Evolutionary conservation across 2,329 filamentous ascomycete species (phyloP), one percentile per base, ranked within the genome.

Genomic region (Neopestalotiopsis sp.): DNA sequence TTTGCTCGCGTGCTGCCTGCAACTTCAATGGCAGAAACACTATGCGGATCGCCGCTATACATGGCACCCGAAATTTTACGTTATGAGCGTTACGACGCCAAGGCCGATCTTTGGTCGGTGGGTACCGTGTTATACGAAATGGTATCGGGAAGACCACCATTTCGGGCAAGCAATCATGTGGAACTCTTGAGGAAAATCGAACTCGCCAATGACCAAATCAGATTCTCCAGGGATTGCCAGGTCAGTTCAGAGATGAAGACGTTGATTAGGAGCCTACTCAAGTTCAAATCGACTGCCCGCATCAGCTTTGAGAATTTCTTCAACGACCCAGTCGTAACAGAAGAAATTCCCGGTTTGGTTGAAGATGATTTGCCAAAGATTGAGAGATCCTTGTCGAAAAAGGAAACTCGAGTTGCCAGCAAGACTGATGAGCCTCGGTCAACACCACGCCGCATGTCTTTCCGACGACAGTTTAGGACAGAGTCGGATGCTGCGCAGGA

Each of bases 11-110:
- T 97, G 67, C 84, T 99, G 63, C 95, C 96, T 1, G 91, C 93
- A 7, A 97, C 95, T 0, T 95, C 95, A 5, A 87, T 99, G 71
- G 96, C 96, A 12, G 96, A 99, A 79, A 99, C 96, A 0, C 89
- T 99, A 0, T 99, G 96, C 80, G 96, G 96, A 20, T 98, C 96
- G 13, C 96, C 96, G 10, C 85, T 99, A 32, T 99, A 99, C 83
- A 99, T 99, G 96, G 96, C 96, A 0, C 96, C 96, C 4, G 96
- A 99, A 82, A 99, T 99, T 72, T 85, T 99, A 71, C 91, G 95
- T 70, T 99, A 98, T 76, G 95, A 99, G 80, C 95, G 95, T 77
- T 99, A 99, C 80, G 95, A 97, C 82, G 94, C 95, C 72, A 97
- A 97, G 81, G 95, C 95, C 61, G 96, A 99, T 82, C 84, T 99